These are phyloP conservation scores for Phytopythium helicoides DNA, from an alignment of 352 stramenopile genomes.

Conservation along the genomic window DNA sequence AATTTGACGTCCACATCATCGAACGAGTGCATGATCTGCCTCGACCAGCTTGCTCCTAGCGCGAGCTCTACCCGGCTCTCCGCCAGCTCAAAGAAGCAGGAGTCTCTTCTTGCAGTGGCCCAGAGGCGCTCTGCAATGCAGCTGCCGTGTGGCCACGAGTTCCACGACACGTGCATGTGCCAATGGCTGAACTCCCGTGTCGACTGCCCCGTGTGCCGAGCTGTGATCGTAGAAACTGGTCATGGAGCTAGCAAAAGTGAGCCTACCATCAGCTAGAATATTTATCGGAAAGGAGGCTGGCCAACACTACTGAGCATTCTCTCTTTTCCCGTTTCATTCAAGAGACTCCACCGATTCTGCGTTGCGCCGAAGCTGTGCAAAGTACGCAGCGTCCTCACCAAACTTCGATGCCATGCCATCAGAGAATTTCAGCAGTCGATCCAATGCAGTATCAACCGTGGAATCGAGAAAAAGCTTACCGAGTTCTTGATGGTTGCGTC, in stretches of 20 bases:
- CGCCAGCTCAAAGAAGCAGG: too few species aligned
- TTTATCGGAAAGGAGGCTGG: too few species aligned
- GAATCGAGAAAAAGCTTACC: constrained; percentile 14
- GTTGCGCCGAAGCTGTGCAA: constrained; percentile 60
- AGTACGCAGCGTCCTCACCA: constrained; percentile 64
- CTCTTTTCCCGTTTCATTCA: constrained; percentile 5
- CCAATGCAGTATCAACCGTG: too few species aligned
- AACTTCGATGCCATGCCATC: constrained; percentile 33
- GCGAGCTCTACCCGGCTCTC: too few species aligned
- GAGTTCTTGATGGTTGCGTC: constrained; percentile 48
- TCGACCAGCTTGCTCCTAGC: constrained; percentile 37
- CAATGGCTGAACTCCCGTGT: constrained; percentile 60
- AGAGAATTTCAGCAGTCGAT: too few species aligned
- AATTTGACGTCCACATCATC: constrained; percentile 12
- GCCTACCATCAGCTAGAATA: too few species aligned
- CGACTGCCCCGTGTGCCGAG: constrained; percentile 63
- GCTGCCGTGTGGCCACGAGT: constrained; percentile 62
- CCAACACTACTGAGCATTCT: too few species aligned
- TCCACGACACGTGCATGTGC: constrained; percentile 75
- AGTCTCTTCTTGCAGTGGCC: too few species aligned
- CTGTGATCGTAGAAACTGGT: background rate
- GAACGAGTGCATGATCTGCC: constrained; percentile 50
- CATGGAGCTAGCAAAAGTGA: too few species aligned
- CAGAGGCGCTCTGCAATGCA: constrained; percentile 19
- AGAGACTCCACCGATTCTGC: constrained; percentile 43